Conservation (phyloP, 306 rosid species). For the Acacia confusa region DNA sequence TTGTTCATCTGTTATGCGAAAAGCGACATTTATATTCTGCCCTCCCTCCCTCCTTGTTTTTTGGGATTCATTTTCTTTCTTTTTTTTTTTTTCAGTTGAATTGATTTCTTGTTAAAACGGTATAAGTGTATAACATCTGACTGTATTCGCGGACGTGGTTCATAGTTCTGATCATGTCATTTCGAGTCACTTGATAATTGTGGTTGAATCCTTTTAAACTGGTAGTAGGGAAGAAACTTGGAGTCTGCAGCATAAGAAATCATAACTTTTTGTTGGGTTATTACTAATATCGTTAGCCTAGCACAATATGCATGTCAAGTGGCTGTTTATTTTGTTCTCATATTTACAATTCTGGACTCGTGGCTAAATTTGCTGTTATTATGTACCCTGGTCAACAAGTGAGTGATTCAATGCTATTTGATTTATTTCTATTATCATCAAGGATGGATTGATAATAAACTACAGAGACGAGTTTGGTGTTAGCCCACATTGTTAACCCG, state of each 20-base stretch:
- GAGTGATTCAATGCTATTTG: background rate
- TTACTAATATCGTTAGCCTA: background rate
- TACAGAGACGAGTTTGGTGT: conserved; percentile 1
- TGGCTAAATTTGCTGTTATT: background rate
- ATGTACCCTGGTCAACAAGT: background rate
- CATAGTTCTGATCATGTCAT: background rate
- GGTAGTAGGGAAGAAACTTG: background rate
- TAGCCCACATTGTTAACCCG: too few relatives aligned
- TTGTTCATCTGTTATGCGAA: background rate
- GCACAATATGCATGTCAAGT: background rate
- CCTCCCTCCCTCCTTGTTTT: background rate
- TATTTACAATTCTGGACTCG: background rate
- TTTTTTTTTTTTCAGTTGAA: background rate
- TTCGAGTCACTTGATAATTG: background rate
- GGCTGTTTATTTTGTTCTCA: background rate
- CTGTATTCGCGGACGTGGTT: background rate
- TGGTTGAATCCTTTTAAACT: background rate
- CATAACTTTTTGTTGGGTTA: background rate
- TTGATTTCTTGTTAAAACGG: background rate
- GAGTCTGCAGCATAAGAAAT: background rate
- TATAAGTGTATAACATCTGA: background rate
- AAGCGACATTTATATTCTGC: background rate
- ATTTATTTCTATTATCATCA: background rate
- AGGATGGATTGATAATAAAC: background rate
- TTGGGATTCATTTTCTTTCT: background rate